Percentiles rank a stretch among this genome's conserved stretches.
Evolutionary conservation across 139 green algal species (phyloP).

Genomic region (Chlorella sp.): DNA sequence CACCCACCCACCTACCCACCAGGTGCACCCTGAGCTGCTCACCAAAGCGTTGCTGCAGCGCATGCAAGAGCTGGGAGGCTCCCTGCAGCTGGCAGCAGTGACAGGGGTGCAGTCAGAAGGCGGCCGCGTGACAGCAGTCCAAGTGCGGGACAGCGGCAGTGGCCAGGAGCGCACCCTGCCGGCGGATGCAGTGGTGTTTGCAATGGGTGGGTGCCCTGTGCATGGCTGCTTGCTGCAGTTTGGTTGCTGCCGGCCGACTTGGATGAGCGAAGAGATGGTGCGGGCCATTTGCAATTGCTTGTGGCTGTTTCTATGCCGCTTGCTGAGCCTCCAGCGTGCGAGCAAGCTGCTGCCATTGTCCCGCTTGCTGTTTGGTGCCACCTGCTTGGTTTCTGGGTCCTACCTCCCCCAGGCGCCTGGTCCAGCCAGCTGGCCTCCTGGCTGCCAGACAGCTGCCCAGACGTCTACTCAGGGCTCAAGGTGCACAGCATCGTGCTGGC

Average conservation of each 20-base stretch:
- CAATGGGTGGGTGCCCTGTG: constrained; percentile 64
- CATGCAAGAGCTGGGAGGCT: constrained; percentile 49
- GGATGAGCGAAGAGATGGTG: no score
- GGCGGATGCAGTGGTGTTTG: constrained; percentile 78
- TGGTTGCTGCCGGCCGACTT: no score
- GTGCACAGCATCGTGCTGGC: constrained; percentile 80
- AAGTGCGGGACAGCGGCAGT: neutral
- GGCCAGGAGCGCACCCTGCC: constrained; percentile 1
- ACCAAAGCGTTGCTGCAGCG: constrained; percentile 68
- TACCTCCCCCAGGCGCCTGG: constrained; percentile 65
- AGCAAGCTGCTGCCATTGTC: no score
- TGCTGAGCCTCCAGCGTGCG: no score
- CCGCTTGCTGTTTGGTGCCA: neutral
- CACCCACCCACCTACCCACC: neutral
- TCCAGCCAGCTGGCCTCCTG: constrained; percentile 47
- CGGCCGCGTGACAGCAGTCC: constrained; percentile 47
- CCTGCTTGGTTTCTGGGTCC: neutral
- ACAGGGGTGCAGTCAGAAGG: constrained; percentile 45
- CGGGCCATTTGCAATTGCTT: no score
- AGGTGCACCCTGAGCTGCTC: constrained; percentile 82
- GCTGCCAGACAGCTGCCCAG: constrained; percentile 50
- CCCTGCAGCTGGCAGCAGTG: constrained; percentile 58
- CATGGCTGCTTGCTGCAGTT: no score
- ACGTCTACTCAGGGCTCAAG: constrained; percentile 67
- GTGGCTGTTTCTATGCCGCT: no score